phyloP scores from a whole-genome alignment of 345 rosid genomes.

The Nasturtium officinale region DNA sequence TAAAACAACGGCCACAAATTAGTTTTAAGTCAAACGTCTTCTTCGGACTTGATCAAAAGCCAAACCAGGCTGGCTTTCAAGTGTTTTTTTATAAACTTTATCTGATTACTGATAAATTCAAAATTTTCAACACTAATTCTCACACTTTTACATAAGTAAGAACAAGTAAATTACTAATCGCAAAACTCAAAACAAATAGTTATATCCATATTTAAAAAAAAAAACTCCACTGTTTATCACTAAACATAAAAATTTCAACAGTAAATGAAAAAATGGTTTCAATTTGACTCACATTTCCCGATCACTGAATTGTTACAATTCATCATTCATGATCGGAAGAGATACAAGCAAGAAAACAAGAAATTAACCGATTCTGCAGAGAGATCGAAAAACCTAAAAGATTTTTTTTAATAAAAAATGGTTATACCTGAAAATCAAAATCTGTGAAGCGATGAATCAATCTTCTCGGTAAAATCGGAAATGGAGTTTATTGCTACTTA shows the following conservation, averaged over 20 bases:
- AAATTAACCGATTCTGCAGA: constrained; percentile 6
- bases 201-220: too few species aligned
- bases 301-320: constrained; percentile 1
- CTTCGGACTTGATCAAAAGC: constrained; percentile 23
- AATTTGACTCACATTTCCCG: constrained; percentile 1
- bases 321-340: constrained; percentile 14
- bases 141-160: not conserved
- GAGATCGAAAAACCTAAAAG: not conserved
- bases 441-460: constrained; percentile 5
- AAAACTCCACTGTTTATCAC: not conserved
- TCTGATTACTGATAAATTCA: not conserved
- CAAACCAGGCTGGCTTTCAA: constrained; percentile 32
- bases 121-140: not conserved
- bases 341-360: not conserved
- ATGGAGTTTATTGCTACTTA: not conserved
- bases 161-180: not conserved
- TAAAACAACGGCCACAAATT: constrained; percentile 36
- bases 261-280: not conserved
- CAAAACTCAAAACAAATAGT: not conserved
- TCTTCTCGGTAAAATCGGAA: not conserved
- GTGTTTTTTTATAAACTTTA: not conserved
- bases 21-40: constrained; percentile 38
- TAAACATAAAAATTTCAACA: not conserved
- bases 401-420: too few species aligned
- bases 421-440: constrained; percentile 20